Evolutionary conservation across 2,329 filamentous ascomycete species (phyloP), one percentile per base, ranked within the genome.

Genomic region (Pseudopithomyces chartarum): DNA sequence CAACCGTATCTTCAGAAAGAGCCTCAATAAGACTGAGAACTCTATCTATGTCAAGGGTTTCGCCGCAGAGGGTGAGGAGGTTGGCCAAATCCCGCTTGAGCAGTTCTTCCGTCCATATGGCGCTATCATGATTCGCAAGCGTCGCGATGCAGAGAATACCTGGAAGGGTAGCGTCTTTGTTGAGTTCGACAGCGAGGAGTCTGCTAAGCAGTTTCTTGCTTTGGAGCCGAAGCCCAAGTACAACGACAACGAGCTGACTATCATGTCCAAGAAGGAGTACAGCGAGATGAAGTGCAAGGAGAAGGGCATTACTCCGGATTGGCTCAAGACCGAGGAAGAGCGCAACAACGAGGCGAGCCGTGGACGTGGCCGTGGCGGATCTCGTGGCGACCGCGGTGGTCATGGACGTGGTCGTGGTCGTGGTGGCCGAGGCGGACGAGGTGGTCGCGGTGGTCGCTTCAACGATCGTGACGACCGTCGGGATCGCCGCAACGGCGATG

Each of bases 101-200:
- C 87, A 87, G 59, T 97, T 96, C 82, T 97, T 98, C 76, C 83
- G 87, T 54, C 85, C 88, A 56, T 93, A 87, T 74, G 94, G 93
- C 45, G 84, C 90, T 32, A 85, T 91, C 67, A 86, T 88, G 45
- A 88, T 99, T 60, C 93, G 94, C 71, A 89, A 99, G 61, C 91
- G 96, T 65, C 92, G 95, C 47, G 81, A 88, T 58, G 79, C 85
- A 47, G 56, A 65, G 8, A 87, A 87, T 69, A 79, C 84, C 51
- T 99, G 98, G 87, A 99, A 99, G 84, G 92, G 94, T 66, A 97
- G 92, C 65, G 91, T 97, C 56, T 98, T 97, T 73, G 91, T 97
- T 63, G 94, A 97, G 77, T 99, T 98, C 76, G 84, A 86, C 60
- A 85, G 86, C 48, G 89, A 92, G 70, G 91, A 96, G 65, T 84